These are phyloP conservation scores for Chalciporus chontae DNA, from an alignment of 768 basidiomycete genomes.

Conservation along the genomic window DNA sequence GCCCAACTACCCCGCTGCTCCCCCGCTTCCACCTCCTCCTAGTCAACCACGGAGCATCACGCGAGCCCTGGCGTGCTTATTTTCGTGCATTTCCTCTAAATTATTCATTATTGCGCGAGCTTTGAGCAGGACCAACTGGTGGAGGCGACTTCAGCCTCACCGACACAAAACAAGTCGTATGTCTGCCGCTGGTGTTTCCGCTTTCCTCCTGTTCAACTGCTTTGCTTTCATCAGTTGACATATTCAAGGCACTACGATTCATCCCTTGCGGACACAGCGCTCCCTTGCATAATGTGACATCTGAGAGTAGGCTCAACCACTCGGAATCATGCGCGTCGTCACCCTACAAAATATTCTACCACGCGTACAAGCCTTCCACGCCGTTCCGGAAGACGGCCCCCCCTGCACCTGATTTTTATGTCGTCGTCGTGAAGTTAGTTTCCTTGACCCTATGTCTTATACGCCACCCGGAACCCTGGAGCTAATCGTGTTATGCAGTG, in stretches of 20 bases:
- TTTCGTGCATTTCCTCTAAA: constrained; percentile 10
- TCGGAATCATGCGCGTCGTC: constrained; percentile 26
- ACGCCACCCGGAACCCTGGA: background rate
- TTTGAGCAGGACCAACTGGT: constrained; percentile 46
- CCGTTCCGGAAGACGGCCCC: constrained; percentile 76
- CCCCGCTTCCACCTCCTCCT: constrained; percentile 24
- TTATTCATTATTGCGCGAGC: constrained; percentile 2
- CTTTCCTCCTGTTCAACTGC: background rate
- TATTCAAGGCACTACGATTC: constrained; percentile 70
- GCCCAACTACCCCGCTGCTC: constrained; percentile 48
- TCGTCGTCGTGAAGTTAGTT: constrained; percentile 83
- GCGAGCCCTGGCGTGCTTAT: constrained; percentile 6
- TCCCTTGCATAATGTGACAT: constrained; percentile 37
- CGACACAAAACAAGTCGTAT: constrained; percentile 54
- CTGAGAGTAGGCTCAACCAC: constrained; percentile 6
- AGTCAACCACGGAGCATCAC: constrained; percentile 2
- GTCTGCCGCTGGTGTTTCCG: constrained; percentile 13
- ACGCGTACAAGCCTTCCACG: constrained; percentile 89
- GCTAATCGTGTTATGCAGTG: constrained; percentile 44
- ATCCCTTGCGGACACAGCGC: constrained; percentile 61
- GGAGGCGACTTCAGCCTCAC: constrained; percentile 55
- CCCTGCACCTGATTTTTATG: constrained; percentile 77
- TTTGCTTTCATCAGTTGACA: constrained; percentile 42
- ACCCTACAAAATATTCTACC: constrained; percentile 82
- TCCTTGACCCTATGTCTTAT: background rate